Evolutionary conservation across 495 filamentous ascomycete species (phyloP).

Genomic region (Wilcoxina mikolae): DNA sequence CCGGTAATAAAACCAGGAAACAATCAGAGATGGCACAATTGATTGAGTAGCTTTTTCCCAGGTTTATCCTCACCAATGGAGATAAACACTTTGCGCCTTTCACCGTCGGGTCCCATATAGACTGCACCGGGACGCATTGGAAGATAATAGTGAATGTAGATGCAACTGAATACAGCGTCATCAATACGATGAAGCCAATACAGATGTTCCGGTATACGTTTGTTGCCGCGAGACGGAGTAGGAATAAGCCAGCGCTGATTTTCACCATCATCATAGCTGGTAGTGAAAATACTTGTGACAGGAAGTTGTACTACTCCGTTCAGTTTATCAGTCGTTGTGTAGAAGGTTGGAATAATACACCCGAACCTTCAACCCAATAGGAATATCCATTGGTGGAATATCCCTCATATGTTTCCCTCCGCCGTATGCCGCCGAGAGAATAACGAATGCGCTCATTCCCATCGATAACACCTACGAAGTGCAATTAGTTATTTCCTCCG

Average conservation of each 20-base stretch:
- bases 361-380: background rate
- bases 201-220: slow-evolving; percentile 31
- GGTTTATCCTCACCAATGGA: slow-evolving; percentile 12
- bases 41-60: slow-evolving; percentile 3
- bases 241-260: slow-evolving; percentile 35
- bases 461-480: background rate
- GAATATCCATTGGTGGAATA: background rate
- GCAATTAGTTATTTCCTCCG: too few relatives aligned
- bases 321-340: background rate
- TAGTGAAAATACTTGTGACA: slow-evolving; percentile 33
- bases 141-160: slow-evolving; percentile 23
- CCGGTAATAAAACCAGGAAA: background rate
- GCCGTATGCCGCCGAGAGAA: background rate
- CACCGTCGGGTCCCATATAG: slow-evolving; percentile 7
- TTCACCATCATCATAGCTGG: slow-evolving; percentile 35
- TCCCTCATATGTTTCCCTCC: background rate
- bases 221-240: slow-evolving; percentile 32
- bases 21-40: background rate
- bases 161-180: slow-evolving; percentile 32
- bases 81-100: slow-evolving; percentile 22
- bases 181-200: slow-evolving; percentile 28
- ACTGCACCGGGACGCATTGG: slow-evolving; percentile 14
- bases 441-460: background rate
- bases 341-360: too few relatives aligned
- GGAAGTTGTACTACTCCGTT: slow-evolving; percentile 34